Conservation (phyloP, 352 stramenopile species). For the Globisporangium sylvaticum region DNA sequence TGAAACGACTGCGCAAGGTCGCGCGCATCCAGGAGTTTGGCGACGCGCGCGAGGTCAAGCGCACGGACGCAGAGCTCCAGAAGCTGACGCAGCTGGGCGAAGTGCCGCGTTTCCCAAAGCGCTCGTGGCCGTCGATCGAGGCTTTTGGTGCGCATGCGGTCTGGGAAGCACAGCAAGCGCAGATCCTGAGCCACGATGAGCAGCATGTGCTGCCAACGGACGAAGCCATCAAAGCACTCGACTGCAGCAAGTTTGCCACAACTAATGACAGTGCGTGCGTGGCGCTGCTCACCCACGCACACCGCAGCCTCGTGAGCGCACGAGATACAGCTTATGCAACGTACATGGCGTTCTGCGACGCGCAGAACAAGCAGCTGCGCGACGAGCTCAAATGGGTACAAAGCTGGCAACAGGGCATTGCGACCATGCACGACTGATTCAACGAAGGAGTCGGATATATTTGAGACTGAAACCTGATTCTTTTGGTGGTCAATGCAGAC, state of each 20-base stretch:
- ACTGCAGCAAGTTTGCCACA: constrained; percentile 13
- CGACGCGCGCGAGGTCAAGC: constrained; percentile 48
- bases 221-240: constrained; percentile 20
- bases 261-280: constrained; percentile 32
- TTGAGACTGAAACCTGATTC: not conserved
- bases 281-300: constrained; percentile 51
- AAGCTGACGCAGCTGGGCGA: constrained; percentile 42
- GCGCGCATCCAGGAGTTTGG: constrained; percentile 50
- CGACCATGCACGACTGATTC: constrained; percentile 18
- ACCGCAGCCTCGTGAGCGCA: constrained; percentile 43
- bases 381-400: constrained; percentile 56
- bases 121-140: constrained; percentile 43
- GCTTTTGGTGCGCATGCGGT: constrained; percentile 32
- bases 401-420: constrained; percentile 46
- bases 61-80: constrained; percentile 41
- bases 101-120: constrained; percentile 42
- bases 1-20: constrained; percentile 64
- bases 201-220: constrained; percentile 15
- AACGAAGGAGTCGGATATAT: not conserved
- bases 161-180: constrained; percentile 23
- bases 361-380: constrained; percentile 23
- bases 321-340: constrained; percentile 40
- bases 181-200: constrained; percentile 19
- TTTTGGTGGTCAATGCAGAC: no score
- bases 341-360: constrained; percentile 28